Evolutionary conservation across 805 yeast species (phyloP), one percentile per base, ranked within the genome.

Genomic region (Candida nanaspora): DNA sequence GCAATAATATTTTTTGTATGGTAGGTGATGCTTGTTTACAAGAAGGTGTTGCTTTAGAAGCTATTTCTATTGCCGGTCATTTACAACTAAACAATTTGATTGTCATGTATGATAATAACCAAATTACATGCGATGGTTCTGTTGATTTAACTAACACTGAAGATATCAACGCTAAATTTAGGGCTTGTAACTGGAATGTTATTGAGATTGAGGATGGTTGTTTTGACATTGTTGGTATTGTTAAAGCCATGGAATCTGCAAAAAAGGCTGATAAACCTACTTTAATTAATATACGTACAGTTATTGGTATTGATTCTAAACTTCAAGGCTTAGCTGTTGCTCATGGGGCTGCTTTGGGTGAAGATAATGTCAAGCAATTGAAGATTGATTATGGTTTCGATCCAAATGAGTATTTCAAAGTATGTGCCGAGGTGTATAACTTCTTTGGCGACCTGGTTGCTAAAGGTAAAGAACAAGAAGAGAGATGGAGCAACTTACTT

Each of bases 11-110:
- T 15, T 66, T 53, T 46, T 54, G 62, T 42, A 58, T 62, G 51
- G 51, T 62, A 14, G 70, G 70, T 15, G 70, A 65, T 50, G 69
- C 66, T 4, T 65, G 70, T 47, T 43, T 66, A 38, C 68, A 64
- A 46, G 70, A 66, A 52, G 70, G 70, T 30, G 60, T 63, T 19
- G 61, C 65, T 7, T 48, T 61, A 30, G 70, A 65, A 48, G 59
- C 70, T 2, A 56, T 61, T 36, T 61, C 69, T 4, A 44, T 65
- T 6, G 70, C 69, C 14, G 70, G 68, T 25, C 67, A 64, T 41
- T 52, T 65, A 39, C 53, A 53, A 22, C 52, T 65, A 44, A 58
- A 57, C 49, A 66, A 65, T 42, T 57, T 66, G 37, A 54, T 55
- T 18, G 53, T 62, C 7, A 53, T 65, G 31, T 66, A 62, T 44